These are phyloP conservation scores for Colletotrichum sp. DNA, from an alignment of 2,329 filamentous ascomycete species.

Conservation along the genomic window DNA sequence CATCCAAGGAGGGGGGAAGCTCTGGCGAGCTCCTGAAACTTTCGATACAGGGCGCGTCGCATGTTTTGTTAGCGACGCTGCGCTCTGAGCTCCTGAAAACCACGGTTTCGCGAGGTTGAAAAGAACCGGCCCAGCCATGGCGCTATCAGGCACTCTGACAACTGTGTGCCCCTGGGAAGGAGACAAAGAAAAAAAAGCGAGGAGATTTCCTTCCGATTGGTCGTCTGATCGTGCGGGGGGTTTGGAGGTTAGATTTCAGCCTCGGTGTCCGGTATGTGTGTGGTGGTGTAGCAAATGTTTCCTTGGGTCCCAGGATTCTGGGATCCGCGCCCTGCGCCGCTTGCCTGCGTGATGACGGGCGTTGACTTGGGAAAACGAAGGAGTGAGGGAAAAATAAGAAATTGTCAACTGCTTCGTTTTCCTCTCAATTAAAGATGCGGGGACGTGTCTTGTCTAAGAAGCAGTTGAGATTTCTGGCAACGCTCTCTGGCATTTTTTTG, in stretches of 20 bases:
- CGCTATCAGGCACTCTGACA: background rate
- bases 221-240: background rate
- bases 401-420: background rate
- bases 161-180: background rate
- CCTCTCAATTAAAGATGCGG: background rate
- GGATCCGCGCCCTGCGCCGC: background rate
- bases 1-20: background rate
- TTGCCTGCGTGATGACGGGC: background rate
- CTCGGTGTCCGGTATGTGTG: background rate
- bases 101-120: conserved; percentile 7
- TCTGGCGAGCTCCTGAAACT: conserved; percentile 17
- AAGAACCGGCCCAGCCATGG: background rate
- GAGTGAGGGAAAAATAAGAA: background rate
- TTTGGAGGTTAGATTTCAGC: background rate
- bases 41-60: conserved; percentile 34
- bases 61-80: conserved; percentile 21
- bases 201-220: background rate
- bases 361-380: background rate
- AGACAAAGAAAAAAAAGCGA: background rate
- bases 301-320: background rate
- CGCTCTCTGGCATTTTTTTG: background rate
- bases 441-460: background rate
- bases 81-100: conserved; percentile 3
- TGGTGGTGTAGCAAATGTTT: background rate
- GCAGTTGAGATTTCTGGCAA: background rate